Evolutionary conservation across 1,139 yeast species (phyloP), one percentile per base, ranked within the genome.

Genomic region (Blastobotrys raffinosifermentans): DNA sequence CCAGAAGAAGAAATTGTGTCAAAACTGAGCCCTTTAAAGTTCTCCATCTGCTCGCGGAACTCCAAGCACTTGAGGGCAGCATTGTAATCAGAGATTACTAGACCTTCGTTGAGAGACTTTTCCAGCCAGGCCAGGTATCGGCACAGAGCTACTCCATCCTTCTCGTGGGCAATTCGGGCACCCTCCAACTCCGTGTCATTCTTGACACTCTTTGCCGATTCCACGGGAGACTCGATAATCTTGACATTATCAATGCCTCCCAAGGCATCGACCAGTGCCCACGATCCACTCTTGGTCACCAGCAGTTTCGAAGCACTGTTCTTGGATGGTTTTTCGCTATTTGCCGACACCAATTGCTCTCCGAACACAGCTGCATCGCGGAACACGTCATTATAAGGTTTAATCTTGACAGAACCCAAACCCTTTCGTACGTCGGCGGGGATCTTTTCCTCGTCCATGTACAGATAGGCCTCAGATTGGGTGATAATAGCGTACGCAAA

Each of bases 1-100:
- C 98, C 98, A 0, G 94, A 77, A 1, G 97, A 82, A 36, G 96
- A 83, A 32, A 93, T 91, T 0, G 97, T 87, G 43, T 82, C 89
- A 58, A 91, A 93, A 1, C 96, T 85, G 38, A 85, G 75, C 1
- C 96, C 97, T 39, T 71, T 74, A 58, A 80, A 93, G 49, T 80
- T 48, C 15, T 61, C 61, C 48, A 69, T 64, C 37, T 54, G 43
- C 21, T 73, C 60, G 57, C 96, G 72, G 56, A 84, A 77, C 48
- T 73, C 75, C 29, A 67, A 63, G 13, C 74, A 65, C 58, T 85
- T 76, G 42, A 74, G 73, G 38, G 85, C 91, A 2, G 93, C 98
- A 34, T 74, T 75, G 46, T 75, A 71, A 63, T 93, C 99, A 53
- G 82, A 86, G 35, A 87, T 67, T 31, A 73, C 75, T 38, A 70